Conservation (phyloP, 2,329 filamentous ascomycete species). For the Pyrenochaeta sp. region DNA sequence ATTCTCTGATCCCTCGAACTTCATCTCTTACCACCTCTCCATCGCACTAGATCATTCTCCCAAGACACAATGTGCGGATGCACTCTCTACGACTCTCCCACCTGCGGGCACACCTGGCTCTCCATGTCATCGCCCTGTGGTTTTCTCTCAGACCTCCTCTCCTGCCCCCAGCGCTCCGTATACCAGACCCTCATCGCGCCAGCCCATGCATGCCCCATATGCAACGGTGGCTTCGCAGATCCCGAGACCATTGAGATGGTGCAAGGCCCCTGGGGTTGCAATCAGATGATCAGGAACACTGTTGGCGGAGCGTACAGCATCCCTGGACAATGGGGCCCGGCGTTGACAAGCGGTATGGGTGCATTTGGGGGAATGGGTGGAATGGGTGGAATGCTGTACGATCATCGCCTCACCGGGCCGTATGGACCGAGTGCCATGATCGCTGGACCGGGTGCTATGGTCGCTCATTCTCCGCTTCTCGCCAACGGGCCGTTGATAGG, state of each 20-base stretch:
- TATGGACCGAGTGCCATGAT: conserved; percentile 17
- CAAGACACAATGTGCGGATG: conserved; percentile 55
- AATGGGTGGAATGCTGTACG: conserved; percentile 16
- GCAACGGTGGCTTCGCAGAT: conserved; percentile 37
- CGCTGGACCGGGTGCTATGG: too few relatives aligned
- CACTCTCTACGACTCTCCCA: conserved; percentile 53
- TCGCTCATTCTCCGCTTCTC: conserved; percentile 6
- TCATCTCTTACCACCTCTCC: not conserved
- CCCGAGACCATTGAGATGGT: conserved; percentile 41
- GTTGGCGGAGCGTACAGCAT: conserved; percentile 34
- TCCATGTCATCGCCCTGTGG: conserved; percentile 55
- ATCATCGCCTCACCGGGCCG: conserved; percentile 29
- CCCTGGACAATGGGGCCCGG: conserved; percentile 35
- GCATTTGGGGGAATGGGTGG: conserved; percentile 18
- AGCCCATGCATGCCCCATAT: conserved; percentile 35
- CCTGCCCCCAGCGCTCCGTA: conserved; percentile 48
- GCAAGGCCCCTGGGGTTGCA: conserved; percentile 41
- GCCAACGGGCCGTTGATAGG: conserved; percentile 3
- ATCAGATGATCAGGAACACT: conserved; percentile 38
- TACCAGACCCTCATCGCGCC: conserved; percentile 37
- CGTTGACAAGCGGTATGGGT: conserved; percentile 20
- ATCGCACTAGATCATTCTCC: conserved; percentile 1
- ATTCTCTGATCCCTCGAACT: too few relatives aligned
- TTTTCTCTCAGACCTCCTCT: conserved; percentile 49
- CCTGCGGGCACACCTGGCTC: conserved; percentile 59